These are phyloP conservation scores for Starmerella etchellsii DNA, from an alignment of 805 yeast genomes.

Conservation along the genomic window DNA sequence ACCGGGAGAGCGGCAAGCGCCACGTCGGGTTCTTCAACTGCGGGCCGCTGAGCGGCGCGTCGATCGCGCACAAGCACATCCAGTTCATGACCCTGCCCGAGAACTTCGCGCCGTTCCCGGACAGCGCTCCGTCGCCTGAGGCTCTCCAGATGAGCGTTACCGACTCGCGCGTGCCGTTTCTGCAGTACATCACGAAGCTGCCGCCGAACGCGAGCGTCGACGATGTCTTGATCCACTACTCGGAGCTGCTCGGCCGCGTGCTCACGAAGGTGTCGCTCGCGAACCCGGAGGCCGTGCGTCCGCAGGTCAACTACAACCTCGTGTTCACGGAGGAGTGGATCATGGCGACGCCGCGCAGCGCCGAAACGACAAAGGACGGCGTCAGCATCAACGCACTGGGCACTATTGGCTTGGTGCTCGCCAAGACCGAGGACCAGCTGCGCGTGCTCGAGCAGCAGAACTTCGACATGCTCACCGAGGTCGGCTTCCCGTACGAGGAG, in stretches of 20 bases:
- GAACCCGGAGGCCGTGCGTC: constrained; percentile 29
- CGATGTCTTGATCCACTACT: constrained; percentile 45
- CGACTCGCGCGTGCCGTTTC: constrained; percentile 52
- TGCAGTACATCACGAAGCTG: constrained; percentile 68
- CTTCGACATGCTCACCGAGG: constrained; percentile 15
- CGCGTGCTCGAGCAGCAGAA: constrained; percentile 10
- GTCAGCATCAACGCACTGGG: constrained; percentile 74
- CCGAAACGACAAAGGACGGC: constrained; percentile 23
- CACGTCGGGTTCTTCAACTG: constrained; percentile 81
- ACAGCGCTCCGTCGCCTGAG: constrained; percentile 27
- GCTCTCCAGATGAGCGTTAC: constrained; percentile 23
- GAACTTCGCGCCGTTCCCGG: constrained; percentile 46
- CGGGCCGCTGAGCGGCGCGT: constrained; percentile 85
- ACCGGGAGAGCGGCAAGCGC: constrained; percentile 32
- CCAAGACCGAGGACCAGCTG: constrained; percentile 45
- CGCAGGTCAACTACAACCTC: constrained; percentile 58
- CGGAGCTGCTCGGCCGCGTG: constrained; percentile 34
- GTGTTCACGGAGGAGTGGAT: constrained; percentile 73
- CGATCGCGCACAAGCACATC: constrained; percentile 84
- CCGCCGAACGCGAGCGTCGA: constrained; percentile 31
- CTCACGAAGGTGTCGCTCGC: constrained; percentile 55
- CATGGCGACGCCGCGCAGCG: constrained; percentile 68
- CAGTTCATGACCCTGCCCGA: constrained; percentile 69
- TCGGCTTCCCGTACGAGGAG: constrained; percentile 20
- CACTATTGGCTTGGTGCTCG: constrained; percentile 61